Conservation (phyloP, 768 basidiomycete species). For the Megacollybia marginata region DNA sequence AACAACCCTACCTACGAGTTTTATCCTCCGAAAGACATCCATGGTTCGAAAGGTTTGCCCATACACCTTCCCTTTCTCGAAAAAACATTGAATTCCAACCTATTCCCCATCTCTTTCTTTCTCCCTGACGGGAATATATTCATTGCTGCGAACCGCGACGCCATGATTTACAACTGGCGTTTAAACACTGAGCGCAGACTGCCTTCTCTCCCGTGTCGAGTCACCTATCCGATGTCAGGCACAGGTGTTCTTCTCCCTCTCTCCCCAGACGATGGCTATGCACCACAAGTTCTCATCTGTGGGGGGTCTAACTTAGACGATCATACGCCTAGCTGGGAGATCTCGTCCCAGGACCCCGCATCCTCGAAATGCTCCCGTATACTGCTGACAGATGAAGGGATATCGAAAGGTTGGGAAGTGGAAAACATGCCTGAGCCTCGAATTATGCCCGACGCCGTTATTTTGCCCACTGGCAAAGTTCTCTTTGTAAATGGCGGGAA, state of each 20-base stretch:
- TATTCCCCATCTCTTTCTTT: constrained; percentile 71
- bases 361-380: constrained; percentile 70
- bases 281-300: constrained; percentile 66
- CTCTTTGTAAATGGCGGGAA: constrained; percentile 72
- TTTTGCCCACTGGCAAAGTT: constrained; percentile 70
- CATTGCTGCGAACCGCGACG: constrained; percentile 71
- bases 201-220: constrained; percentile 65
- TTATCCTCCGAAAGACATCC: constrained; percentile 73
- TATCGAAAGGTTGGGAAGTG: constrained; percentile 61
- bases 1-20: constrained; percentile 82
- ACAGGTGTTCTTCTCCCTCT: constrained; percentile 70
- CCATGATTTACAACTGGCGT: constrained; percentile 76
- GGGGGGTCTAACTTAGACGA: constrained; percentile 70
- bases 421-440: constrained; percentile 72
- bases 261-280: constrained; percentile 51
- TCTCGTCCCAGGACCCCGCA: constrained; percentile 68
- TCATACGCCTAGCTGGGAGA: constrained; percentile 44
- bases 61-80: constrained; percentile 56
- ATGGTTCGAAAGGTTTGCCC: constrained; percentile 60
- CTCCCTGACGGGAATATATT: constrained; percentile 68
- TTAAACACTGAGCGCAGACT: constrained; percentile 52
- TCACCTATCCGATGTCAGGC: constrained; percentile 81
- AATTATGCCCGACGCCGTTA: constrained; percentile 73
- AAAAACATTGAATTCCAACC: constrained; percentile 73
- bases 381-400: constrained; percentile 56